These are phyloP conservation scores for Mortierella sp. DNA, from an alignment of 371 early-diverging fungal genomes.

Conservation along the genomic window DNA sequence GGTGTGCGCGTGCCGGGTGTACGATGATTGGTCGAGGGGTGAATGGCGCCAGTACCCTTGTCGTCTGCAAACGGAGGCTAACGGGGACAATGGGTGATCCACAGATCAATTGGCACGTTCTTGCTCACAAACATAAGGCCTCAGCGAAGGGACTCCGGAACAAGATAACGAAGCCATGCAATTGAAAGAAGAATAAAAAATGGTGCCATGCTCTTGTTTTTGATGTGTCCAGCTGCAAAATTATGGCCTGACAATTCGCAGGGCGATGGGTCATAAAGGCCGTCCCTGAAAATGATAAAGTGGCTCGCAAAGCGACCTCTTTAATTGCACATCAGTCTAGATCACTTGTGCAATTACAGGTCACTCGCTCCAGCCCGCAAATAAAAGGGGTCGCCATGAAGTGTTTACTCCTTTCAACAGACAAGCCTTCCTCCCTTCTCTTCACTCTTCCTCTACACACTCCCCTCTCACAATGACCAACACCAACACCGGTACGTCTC, in stretches of 20 bases:
- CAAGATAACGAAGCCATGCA: neutral
- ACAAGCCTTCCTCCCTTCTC: neutral
- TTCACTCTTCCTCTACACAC: neutral
- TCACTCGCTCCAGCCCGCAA: neutral
- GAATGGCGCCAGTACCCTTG: slow-evolving; percentile 35
- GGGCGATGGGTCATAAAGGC: neutral
- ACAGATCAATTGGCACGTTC: neutral
- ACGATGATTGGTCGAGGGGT: slow-evolving; percentile 28
- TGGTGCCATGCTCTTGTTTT: neutral
- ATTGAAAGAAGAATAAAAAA: neutral
- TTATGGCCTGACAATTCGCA: neutral
- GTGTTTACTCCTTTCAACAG: neutral
- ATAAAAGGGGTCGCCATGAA: neutral
- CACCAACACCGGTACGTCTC: slow-evolving; percentile 33
- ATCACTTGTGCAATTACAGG: neutral
- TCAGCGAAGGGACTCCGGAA: neutral
- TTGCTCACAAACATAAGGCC: too few species aligned
- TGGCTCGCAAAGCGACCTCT: neutral
- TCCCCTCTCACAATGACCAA: slow-evolving; percentile 26
- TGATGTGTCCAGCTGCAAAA: neutral
- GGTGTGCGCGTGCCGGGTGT: slow-evolving; percentile 17
- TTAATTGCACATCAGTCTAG: neutral
- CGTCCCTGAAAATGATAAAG: neutral
- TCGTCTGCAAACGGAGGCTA: neutral
- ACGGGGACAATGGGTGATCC: neutral